Evolutionary conservation across 768 basidiomycete genomes (phyloP), one percentile per base, ranked within the genome.

Genomic region (Pleurotus sapidus): DNA sequence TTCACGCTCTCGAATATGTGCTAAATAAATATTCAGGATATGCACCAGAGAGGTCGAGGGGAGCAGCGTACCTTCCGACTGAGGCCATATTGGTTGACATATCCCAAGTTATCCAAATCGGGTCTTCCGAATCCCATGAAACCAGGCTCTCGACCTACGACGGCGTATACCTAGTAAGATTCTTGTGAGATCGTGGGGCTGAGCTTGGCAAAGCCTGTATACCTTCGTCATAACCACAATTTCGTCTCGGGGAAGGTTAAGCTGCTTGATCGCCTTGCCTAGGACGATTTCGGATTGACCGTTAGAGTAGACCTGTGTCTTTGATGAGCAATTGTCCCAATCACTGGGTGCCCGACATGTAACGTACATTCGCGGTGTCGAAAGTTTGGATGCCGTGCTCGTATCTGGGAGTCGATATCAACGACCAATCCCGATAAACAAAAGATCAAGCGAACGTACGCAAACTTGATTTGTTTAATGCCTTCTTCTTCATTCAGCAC

Each of bases 221-320:
- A 83, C 83, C 73, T 93, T 92, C 56, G 91, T 90, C 76, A 92
- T 79, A 14, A 93, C 80, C 15, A 93, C 89, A 46, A 91, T 83
- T 61, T 86, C 82, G 14, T 87, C 86, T 1, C 90, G 81, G 15
- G 88, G 88, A 8, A 89, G 74, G 23, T 84, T 67, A 60, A 82
- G 77, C 60, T 83, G 64, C 64, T 87, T 88, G 72, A 93, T 84
- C 2, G 84, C 88, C 61, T 87, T 86, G 8, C 89, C 89, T 18
- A 90, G 74, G 51, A 90, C 77, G 46, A 79, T 64, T 65, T 92
- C 91, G 0, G 84, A 86, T 5, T 72, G 68, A 2, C 87, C 87
- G 60, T 87, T 84, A 0, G 84, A 86, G 63, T 89, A 90, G 0
- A 79, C 73, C 85, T 86, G 30, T 34, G 9, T 11, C 30, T 34